Percentiles rank a stretch among this genome's conserved stretches.
These are phyloP conservation scores for Pelargonium citronellum DNA, from an alignment of 441 rosid genomes.

Conservation along the genomic window DNA sequence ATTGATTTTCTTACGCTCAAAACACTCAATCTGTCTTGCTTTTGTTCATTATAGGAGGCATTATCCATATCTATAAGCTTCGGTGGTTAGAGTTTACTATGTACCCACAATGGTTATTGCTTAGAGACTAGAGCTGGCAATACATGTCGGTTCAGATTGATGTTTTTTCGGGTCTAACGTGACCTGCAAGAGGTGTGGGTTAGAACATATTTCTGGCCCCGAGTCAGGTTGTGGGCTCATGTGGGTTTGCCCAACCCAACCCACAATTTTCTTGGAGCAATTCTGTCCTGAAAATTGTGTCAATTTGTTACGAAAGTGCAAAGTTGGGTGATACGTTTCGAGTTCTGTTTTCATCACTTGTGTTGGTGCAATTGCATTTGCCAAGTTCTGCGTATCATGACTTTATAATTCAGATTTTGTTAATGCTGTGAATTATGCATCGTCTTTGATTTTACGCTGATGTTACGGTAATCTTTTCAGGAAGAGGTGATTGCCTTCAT, in stretches of 20 bases:
- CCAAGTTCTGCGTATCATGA: too few relatives aligned
- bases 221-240: too few relatives aligned
- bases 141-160: too few relatives aligned
- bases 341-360: too few relatives aligned
- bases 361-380: too few relatives aligned
- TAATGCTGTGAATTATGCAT: not conserved
- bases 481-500: constrained; percentile 58
- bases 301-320: not conserved
- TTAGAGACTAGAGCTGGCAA: too few relatives aligned
- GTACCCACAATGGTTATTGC: not conserved
- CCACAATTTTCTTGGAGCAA: too few relatives aligned
- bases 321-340: too few relatives aligned
- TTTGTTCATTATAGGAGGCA: not conserved
- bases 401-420: not conserved
- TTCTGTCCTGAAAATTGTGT: not conserved
- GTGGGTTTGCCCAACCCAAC: too few relatives aligned
- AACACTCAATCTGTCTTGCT: not conserved
- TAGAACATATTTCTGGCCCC: too few relatives aligned
- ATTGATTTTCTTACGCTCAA: not conserved
- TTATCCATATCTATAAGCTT: not conserved
- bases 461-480: constrained; percentile 30
- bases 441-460: constrained; percentile 10
- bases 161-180: too few relatives aligned
- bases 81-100: not conserved
- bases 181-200: too few relatives aligned